Evolutionary conservation across 1,284 basidiomycete genomes (phyloP).

Genomic region (Pyrrhoderma lamaoense): DNA sequence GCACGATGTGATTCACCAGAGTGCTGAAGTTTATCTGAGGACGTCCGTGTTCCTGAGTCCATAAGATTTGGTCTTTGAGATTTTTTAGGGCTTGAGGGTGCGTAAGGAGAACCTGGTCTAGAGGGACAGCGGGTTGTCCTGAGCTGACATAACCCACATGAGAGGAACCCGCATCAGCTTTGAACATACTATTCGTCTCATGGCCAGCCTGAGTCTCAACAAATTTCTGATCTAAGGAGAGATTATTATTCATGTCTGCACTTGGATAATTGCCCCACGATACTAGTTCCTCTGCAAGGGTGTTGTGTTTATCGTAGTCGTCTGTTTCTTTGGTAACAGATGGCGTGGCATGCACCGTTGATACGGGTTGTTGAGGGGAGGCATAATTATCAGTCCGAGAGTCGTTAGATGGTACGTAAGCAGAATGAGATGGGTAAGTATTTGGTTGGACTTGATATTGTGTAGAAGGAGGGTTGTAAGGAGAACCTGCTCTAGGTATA

Average conservation of each 20-base stretch:
- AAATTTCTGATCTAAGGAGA: too few species aligned
- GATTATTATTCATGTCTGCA: too few species aligned
- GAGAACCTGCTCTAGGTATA: slow-evolving; percentile 3
- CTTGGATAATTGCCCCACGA: too few species aligned
- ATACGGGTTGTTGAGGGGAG: slow-evolving; percentile 6
- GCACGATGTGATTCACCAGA: slow-evolving; percentile 5
- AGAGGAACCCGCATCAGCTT: too few species aligned
- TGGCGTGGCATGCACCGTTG: too few species aligned
- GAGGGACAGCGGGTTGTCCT: not conserved
- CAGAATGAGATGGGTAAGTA: not conserved
- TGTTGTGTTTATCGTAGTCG: too few species aligned
- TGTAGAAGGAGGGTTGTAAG: slow-evolving; percentile 6
- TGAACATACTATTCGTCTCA: too few species aligned
- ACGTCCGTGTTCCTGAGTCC: not conserved
- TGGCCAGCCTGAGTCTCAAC: too few species aligned
- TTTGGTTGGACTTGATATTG: not conserved
- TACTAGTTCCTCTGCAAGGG: too few species aligned
- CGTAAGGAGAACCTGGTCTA: slow-evolving; percentile 8
- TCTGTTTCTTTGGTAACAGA: too few species aligned
- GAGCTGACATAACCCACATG: too few species aligned
- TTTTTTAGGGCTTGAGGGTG: not conserved
- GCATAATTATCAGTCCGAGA: slow-evolving; percentile 10
- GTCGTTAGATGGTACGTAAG: not conserved
- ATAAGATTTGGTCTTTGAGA: not conserved
- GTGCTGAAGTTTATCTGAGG: not conserved